Conservation (phyloP, 768 basidiomycete species). For the Collybiopsis luxurians region DNA sequence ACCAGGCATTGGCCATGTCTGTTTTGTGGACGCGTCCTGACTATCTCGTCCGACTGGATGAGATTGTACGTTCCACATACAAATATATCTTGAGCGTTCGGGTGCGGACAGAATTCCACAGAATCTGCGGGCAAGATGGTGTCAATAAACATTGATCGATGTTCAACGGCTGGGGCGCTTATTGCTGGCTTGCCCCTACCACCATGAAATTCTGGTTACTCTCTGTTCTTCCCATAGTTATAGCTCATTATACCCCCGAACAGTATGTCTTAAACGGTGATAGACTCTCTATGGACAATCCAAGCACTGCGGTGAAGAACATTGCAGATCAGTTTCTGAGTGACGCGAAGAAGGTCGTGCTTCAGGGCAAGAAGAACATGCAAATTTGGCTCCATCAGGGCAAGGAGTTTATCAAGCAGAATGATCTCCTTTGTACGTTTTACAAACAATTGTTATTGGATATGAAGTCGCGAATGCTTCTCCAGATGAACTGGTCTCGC, state of each 20-base stretch:
- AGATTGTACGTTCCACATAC: slow-evolving; percentile 94
- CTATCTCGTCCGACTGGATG: slow-evolving; percentile 20
- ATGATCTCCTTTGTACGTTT: slow-evolving; percentile 62
- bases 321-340: slow-evolving; percentile 32
- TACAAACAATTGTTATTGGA: neutral
- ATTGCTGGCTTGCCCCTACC: no score
- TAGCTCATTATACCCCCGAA: slow-evolving; percentile 37
- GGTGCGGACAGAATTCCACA: slow-evolving; percentile 86
- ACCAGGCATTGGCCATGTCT: slow-evolving; percentile 75
- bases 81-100: slow-evolving; percentile 56
- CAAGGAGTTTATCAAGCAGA: slow-evolving; percentile 64
- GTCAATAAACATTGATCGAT: slow-evolving; percentile 11
- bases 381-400: slow-evolving; percentile 65
- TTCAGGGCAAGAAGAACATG: slow-evolving; percentile 44
- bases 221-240: slow-evolving; percentile 30
- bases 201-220: slow-evolving; percentile 39
- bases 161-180: no score
- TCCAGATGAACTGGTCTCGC: slow-evolving; percentile 64
- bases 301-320: slow-evolving; percentile 17
- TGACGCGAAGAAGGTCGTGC: slow-evolving; percentile 39
- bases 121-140: slow-evolving; percentile 87
- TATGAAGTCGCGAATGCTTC: neutral
- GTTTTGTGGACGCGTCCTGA: slow-evolving; percentile 25
- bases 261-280: slow-evolving; percentile 42
- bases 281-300: slow-evolving; percentile 14